phyloP scores from a whole-genome alignment of 83 land plant genomes.

The Thuja plicata region DNA sequence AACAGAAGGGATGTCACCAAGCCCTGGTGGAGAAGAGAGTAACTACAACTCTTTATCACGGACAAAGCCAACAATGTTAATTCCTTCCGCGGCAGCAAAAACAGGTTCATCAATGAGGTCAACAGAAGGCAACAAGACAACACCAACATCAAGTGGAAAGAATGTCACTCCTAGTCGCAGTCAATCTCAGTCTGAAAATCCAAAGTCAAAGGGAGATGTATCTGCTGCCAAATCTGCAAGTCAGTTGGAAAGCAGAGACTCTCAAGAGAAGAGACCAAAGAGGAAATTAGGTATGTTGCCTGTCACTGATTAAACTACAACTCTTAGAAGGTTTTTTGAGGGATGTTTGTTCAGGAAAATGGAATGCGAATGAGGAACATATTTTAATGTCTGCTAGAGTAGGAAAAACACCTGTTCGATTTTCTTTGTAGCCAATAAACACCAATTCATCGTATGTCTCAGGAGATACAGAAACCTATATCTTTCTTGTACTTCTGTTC shows the following conservation, averaged over 20 bases:
- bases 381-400: background rate
- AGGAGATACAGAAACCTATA: background rate
- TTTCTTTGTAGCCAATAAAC: background rate
- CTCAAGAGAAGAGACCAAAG: conserved; percentile 28
- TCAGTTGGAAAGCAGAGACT: conserved; percentile 19
- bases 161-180: background rate
- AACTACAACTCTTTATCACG: conserved; percentile 12
- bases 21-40: conserved; percentile 17
- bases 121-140: conserved; percentile 11
- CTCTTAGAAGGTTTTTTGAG: background rate
- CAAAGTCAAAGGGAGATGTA: conserved; percentile 19
- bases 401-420: background rate
- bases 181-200: conserved; percentile 9
- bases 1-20: conserved; percentile 21
- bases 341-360: background rate
- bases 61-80: conserved; percentile 36
- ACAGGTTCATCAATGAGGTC: conserved; percentile 19
- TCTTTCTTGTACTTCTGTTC: background rate
- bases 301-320: background rate
- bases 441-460: conserved; percentile 4
- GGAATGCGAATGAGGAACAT: background rate
- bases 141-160: conserved; percentile 9
- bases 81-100: conserved; percentile 34
- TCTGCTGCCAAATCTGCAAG: conserved; percentile 6
- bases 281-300: conserved; percentile 43